These are phyloP conservation scores for Diplodia mutila DNA, from an alignment of 2,329 filamentous ascomycete genomes.

Conservation along the genomic window DNA sequence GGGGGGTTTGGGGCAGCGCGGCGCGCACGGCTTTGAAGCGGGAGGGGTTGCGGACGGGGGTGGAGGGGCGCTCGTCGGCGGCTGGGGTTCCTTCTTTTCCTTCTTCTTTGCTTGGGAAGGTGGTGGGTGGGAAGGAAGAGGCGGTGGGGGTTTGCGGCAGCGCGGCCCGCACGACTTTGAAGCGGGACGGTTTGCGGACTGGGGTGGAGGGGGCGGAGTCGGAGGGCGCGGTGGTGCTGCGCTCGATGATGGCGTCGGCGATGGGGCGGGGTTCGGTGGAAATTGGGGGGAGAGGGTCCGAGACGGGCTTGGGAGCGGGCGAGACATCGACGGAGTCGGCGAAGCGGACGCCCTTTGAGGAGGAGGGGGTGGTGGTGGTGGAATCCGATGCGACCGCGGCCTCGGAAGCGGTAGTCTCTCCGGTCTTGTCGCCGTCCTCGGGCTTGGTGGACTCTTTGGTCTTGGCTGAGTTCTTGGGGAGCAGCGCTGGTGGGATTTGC, in stretches of 20 bases:
- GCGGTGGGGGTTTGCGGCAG: slow-evolving; percentile 19
- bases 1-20: slow-evolving; percentile 21
- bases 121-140: not conserved
- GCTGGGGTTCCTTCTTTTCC: not conserved
- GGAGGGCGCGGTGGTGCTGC: slow-evolving; percentile 26
- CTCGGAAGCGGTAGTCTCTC: slow-evolving; percentile 43
- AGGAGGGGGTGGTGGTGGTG: not conserved
- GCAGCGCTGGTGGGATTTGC: slow-evolving; percentile 20
- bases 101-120: not conserved
- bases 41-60: slow-evolving; percentile 37
- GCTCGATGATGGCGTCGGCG: slow-evolving; percentile 42
- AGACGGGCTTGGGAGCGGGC: slow-evolving; percentile 36
- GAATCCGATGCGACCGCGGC: slow-evolving; percentile 24
- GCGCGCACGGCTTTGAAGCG: slow-evolving; percentile 45
- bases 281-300: not conserved
- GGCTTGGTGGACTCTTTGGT: slow-evolving; percentile 20
- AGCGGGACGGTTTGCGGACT: slow-evolving; percentile 42
- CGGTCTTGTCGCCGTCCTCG: slow-evolving; percentile 26
- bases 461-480: not conserved
- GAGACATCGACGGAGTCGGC: slow-evolving; percentile 74
- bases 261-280: slow-evolving; percentile 33
- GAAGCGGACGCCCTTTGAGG: slow-evolving; percentile 77
- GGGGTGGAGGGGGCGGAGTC: slow-evolving; percentile 27
- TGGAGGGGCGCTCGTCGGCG: not conserved
- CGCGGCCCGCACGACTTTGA: slow-evolving; percentile 41